Base-by-base conservation (phyloP, 208 protist species). In the Trypanosoma caninum region DNA sequence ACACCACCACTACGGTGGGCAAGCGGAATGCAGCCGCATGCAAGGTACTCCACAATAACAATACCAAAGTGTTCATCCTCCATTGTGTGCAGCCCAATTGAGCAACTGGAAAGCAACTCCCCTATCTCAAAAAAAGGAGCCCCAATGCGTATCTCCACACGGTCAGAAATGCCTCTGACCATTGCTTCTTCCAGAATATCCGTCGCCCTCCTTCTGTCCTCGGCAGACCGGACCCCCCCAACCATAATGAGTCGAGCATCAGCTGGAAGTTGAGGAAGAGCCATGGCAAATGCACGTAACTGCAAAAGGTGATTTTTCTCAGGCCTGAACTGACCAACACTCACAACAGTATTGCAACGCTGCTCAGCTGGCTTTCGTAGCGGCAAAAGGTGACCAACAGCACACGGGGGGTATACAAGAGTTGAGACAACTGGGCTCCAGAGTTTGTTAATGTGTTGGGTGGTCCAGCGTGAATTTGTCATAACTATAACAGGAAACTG, bases 11-110 rank as follows among this genome's bases (percentile, higher is more conserved):
- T 97, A 11, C 84, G 67, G 74, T 99, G 95, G 0, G 89, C 97
- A 0, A 99, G 63, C 0, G 96, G 65, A 18, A 99, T 78, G 25
- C 96, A 80, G 8, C 94, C 94, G 11, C 79, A 74, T 0, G 96
- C 97, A 33, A 99, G 95, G 62, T 97, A 97, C 70, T 99, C 98
- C 8, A 99, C 93, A 0, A 99, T 67, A 20, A 97, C 92, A 72
- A 99, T 99, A 27, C 98, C 98, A 79, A 99, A 99, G 80, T 99
- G 98, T 69, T 99, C 98, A 57, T 98, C 93, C 54, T 85, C 78
- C 98, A 99, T 99, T 8, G 97, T 99, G 76, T 99, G 98, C 9
- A 99, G 62, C 7, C 98, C 98, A 27, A 98, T 80, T 0, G 61
- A 67, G 52, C 89, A 76, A 2, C 14, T 59, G 10, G 59, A 59